A percentile compares a stretch with the other conserved stretches of the same genome.
These are phyloP conservation scores for Penicillium occitanis DNA, from an alignment of 2,329 filamentous ascomycete genomes.

Conservation along the genomic window DNA sequence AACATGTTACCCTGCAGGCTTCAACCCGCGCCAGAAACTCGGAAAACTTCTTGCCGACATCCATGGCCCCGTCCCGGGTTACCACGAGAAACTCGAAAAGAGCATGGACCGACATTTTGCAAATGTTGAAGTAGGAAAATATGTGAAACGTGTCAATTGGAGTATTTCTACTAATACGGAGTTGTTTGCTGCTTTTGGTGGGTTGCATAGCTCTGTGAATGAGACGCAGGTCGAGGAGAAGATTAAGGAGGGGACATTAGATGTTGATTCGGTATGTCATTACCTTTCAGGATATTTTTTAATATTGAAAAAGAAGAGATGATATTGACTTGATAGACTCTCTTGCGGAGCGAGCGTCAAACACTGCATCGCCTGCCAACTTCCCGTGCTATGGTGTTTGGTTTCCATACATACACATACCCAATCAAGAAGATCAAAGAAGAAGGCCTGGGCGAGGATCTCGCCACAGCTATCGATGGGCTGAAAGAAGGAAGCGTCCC, in stretches of 20 bases:
- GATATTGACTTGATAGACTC: constrained; percentile 35
- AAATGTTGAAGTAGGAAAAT: constrained; percentile 27
- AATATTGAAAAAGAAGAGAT: background rate
- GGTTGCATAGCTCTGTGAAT: constrained; percentile 31
- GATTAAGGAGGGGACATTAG: constrained; percentile 38
- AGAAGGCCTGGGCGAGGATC: constrained; percentile 55
- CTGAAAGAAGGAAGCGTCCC: constrained; percentile 58
- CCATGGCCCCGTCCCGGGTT: constrained; percentile 49
- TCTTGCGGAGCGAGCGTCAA: constrained; percentile 60
- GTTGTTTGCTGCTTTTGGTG: constrained; percentile 42
- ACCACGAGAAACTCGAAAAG: constrained; percentile 31
- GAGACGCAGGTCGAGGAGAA: constrained; percentile 28
- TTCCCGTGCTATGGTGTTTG: constrained; percentile 58
- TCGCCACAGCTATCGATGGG: constrained; percentile 61
- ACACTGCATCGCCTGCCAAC: constrained; percentile 59
- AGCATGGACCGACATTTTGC: constrained; percentile 36
- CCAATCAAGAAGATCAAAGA: constrained; percentile 55
- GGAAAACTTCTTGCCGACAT: constrained; percentile 55
- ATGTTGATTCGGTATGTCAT: constrained; percentile 46
- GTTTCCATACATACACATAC: constrained; percentile 64
- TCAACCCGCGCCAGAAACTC: constrained; percentile 57
- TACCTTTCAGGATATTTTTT: no score
- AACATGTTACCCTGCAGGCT: constrained; percentile 59
- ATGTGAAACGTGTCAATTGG: constrained; percentile 57
- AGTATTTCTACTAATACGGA: constrained; percentile 41